Base-by-base conservation (phyloP, 805 yeast genomes). In the Candida odintsovae region DNA sequence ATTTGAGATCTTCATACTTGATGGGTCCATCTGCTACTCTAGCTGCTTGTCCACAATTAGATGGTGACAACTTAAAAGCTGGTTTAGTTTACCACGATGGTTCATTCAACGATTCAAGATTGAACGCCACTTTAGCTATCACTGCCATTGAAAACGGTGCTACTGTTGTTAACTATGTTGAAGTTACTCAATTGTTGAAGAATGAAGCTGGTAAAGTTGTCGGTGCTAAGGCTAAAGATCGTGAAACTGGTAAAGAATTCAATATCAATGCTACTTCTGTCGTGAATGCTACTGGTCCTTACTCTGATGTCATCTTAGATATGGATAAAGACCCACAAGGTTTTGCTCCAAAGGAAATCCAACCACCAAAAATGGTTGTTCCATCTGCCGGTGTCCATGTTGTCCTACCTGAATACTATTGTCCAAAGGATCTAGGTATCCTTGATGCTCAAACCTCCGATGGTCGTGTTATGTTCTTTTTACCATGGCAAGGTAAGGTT, bases 401-500 rank as follows among this genome's bases (percentile, higher is more conserved):
- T 59, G 83, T 90, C 43, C 76, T 90, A 53, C 98, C 98, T 21
- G 95, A 90, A 55, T 90, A 78, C 74, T 90, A 88, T 70, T 85
- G 95, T 67, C 95, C 97, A 44, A 77, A 77, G 62, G 82, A 82
- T 53, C 78, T 88, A 76, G 98, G 98, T 52, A 74, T 90, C 52
- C 75, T 90, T 49, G 97, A 90, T 68, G 96, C 97, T 41, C 77
- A 87, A 40, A 90, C 98, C 41, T 73, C 92, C 29, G 98, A 90
- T 64, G 97, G 97, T 48, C 82, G 98, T 68, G 97, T 90, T 44
- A 86, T 92, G 86, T 90, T 90, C 71, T 90, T 92, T 73, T 74
- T 90, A 66, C 98, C 98, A 57, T 90, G 97, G 97, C 97, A 90
- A 72, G 96, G 97, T 6, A 86, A 90, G 66, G 95, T 90, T 29